These are phyloP conservation scores for Neonectria ditissima DNA, from an alignment of 2,329 filamentous ascomycete species.

Conservation along the genomic window DNA sequence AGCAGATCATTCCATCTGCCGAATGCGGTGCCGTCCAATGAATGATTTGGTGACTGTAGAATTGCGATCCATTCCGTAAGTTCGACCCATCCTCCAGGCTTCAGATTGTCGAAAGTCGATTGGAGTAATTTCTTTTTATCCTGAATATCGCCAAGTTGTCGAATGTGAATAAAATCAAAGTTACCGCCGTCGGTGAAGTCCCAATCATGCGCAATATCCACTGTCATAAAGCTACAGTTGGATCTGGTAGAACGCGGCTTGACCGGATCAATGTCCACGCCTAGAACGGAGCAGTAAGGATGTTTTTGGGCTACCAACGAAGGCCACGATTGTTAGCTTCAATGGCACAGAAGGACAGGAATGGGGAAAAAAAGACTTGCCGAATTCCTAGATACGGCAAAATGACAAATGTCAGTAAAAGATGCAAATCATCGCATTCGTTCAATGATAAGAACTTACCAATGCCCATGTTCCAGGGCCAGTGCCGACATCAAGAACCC, in stretches of 20 bases:
- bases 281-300: conserved; percentile 36
- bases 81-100: conserved; percentile 42
- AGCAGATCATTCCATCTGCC: conserved; percentile 38
- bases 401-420: conserved; percentile 12
- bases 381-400: conserved; percentile 35
- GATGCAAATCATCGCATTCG: not conserved
- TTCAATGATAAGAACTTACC: conserved; percentile 16
- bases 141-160: conserved; percentile 34
- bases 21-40: conserved; percentile 35
- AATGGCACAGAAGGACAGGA: not conserved
- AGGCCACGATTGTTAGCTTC: conserved; percentile 23
- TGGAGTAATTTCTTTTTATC: conserved; percentile 34
- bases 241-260: conserved; percentile 31
- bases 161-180: conserved; percentile 37
- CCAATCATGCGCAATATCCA: conserved; percentile 39
- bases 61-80: conserved; percentile 42
- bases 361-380: conserved; percentile 18
- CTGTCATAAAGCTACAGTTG: conserved; percentile 34
- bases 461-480: conserved; percentile 38
- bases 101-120: conserved; percentile 34
- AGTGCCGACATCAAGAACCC: conserved; percentile 38
- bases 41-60: conserved; percentile 40
- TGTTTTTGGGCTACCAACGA: conserved; percentile 33
- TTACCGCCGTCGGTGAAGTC: conserved; percentile 26
- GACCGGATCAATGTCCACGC: conserved; percentile 38